Evolutionary conservation across 2,329 filamentous ascomycete genomes (phyloP).

Genomic region (Aspergillus hortae): DNA sequence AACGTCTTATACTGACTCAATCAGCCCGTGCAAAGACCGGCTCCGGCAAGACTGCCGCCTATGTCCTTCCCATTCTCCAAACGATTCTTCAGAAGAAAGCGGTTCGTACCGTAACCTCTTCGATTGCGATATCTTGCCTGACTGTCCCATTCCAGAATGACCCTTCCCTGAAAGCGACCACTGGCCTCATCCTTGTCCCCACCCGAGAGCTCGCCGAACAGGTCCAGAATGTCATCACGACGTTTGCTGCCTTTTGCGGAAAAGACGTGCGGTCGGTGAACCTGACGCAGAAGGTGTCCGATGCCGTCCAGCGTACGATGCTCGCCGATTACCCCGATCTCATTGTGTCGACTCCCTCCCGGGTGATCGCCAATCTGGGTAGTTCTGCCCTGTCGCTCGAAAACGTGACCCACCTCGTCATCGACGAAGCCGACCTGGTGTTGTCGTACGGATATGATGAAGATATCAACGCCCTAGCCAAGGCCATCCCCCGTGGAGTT

Average conservation of each 20-base stretch:
- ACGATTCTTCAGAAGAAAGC: constrained; percentile 75
- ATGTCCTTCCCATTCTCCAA: constrained; percentile 84
- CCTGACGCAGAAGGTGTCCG: constrained; percentile 83
- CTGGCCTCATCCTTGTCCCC: constrained; percentile 85
- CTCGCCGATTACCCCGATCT: constrained; percentile 84
- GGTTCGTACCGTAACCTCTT: constrained; percentile 36
- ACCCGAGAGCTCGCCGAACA: constrained; percentile 93
- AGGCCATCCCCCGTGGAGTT: constrained; percentile 74
- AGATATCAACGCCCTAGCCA: constrained; percentile 76
- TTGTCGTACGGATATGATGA: constrained; percentile 92
- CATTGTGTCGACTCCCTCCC: constrained; percentile 84
- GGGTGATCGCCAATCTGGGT: constrained; percentile 74
- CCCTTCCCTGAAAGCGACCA: constrained; percentile 49
- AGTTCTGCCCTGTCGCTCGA: constrained; percentile 67
- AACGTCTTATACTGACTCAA: constrained; percentile 15
- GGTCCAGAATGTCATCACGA: constrained; percentile 73
- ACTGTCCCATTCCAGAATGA: constrained; percentile 24
- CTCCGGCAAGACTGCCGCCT: constrained; percentile 96
- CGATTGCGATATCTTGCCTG: background rate
- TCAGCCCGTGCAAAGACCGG: constrained; percentile 86
- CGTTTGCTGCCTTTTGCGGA: constrained; percentile 76
- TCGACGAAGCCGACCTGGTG: constrained; percentile 93
- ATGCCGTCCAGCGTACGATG: constrained; percentile 81
- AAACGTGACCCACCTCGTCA: constrained; percentile 71
- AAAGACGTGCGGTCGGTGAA: constrained; percentile 81